Evolutionary conservation across 164 flowering plant species (phyloP).

Genomic region (Vitis riparia): DNA sequence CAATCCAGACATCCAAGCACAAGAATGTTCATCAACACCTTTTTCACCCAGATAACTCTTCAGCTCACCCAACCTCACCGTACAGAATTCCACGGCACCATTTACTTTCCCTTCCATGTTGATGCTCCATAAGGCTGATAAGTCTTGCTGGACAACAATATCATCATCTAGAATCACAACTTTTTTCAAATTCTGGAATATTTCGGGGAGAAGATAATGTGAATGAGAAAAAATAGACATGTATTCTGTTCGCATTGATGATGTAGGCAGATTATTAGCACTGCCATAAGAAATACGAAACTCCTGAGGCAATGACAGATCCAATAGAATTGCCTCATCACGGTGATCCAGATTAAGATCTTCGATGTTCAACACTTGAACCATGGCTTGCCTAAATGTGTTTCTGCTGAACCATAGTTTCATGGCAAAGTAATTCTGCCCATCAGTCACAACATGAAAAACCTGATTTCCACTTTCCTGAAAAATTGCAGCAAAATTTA

Average conservation of each 20-base stretch:
- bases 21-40: conserved; percentile 39
- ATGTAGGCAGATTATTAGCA: conserved; percentile 19
- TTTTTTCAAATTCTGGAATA: conserved; percentile 62
- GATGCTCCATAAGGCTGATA: conserved; percentile 79
- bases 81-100: conserved; percentile 70
- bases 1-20: conserved; percentile 95
- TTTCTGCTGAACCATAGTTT: conserved; percentile 71
- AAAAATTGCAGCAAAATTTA: conserved; percentile 21
- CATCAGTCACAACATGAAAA: conserved; percentile 87
- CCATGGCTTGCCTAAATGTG: conserved; percentile 55
- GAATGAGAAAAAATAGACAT: conserved; percentile 70
- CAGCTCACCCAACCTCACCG: conserved; percentile 61
- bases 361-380: conserved; percentile 78
- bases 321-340: conserved; percentile 21
- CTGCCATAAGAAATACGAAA: conserved; percentile 66
- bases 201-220: conserved; percentile 74
- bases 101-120: conserved; percentile 79
- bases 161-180: conserved; percentile 89
- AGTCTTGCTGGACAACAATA: conserved; percentile 75
- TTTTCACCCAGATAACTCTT: conserved; percentile 42
- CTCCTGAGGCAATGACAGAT: conserved; percentile 60
- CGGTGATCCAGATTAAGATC: conserved; percentile 38
- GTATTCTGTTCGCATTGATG: conserved; percentile 53
- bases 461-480: conserved; percentile 81
- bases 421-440: conserved; percentile 81